Percentiles rank a stretch among this genome's conserved stretches.
phyloP scores from a whole-genome alignment of 2,329 filamentous ascomycete species.

The Nothopassalora personata region DNA sequence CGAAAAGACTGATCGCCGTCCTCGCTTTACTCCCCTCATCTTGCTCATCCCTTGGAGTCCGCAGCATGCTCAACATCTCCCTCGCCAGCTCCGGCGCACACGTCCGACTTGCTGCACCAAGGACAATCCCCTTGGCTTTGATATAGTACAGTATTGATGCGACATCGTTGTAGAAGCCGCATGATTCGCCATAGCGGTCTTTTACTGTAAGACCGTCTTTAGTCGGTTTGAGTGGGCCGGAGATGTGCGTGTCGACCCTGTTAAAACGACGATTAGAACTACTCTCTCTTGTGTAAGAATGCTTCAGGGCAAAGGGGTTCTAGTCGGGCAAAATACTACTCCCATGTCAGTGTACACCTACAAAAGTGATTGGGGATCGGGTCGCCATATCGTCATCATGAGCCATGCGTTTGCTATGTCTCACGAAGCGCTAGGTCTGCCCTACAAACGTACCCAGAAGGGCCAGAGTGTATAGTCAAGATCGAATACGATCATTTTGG shows the following conservation, averaged over 20 bases:
- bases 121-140: conserved; percentile 46
- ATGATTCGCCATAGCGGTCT: conserved; percentile 46
- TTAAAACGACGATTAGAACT: too few species aligned
- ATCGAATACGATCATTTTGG: conserved; percentile 84
- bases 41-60: conserved; percentile 52
- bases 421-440: too few species aligned
- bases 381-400: too few species aligned
- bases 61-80: conserved; percentile 72
- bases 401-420: too few species aligned
- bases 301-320: too few species aligned
- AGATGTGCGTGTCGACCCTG: conserved; percentile 77
- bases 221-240: conserved; percentile 59
- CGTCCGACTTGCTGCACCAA: conserved; percentile 78
- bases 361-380: too few species aligned
- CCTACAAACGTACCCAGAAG: conserved; percentile 58
- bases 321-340: too few species aligned
- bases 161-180: conserved; percentile 45
- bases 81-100: conserved; percentile 71
- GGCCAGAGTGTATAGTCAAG: conserved; percentile 99
- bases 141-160: conserved; percentile 53
- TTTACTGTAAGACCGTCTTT: conserved; percentile 44
- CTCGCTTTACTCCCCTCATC: conserved; percentile 1
- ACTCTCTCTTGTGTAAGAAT: too few species aligned
- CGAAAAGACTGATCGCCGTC: conserved; percentile 39
- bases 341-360: too few species aligned